A percentile compares a stretch with the other conserved stretches of the same genome.
Conservation (phyloP, 2,329 filamentous ascomycete genomes). For the Botrytis tulipae region DNA sequence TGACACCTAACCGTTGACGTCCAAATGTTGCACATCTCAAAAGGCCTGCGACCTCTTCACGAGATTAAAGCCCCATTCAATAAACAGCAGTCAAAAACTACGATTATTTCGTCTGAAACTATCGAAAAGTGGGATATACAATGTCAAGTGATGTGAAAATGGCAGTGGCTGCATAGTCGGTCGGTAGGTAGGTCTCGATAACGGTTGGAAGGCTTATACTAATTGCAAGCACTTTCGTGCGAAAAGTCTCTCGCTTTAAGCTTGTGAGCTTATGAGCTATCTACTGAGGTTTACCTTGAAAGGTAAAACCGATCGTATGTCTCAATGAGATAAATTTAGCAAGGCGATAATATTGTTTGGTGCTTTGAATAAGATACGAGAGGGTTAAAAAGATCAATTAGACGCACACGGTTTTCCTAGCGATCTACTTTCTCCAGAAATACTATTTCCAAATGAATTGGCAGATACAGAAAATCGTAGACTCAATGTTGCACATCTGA, state of each 20-base stretch:
- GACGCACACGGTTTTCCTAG: not conserved
- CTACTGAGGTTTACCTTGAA: rapidly evolving
- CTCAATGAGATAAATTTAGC: not conserved
- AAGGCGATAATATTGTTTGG: not conserved
- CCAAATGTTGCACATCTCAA: not conserved
- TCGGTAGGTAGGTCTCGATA: not conserved
- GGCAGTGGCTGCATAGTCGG: not conserved
- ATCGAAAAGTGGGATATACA: not conserved
- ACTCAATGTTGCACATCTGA: not conserved
- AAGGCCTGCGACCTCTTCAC: not conserved
- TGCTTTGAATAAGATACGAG: not conserved
- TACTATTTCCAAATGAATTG: too few relatives aligned
- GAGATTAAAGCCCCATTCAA: not conserved
- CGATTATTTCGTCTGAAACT: not conserved
- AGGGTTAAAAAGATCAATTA: not conserved
- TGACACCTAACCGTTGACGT: not conserved
- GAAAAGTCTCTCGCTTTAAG: not conserved
- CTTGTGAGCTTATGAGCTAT: not conserved
- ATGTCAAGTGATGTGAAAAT: not conserved
- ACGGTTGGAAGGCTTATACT: not conserved
- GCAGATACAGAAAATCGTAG: not conserved
- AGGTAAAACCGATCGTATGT: rapidly evolving
- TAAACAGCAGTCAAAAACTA: too few relatives aligned
- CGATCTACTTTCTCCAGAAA: not conserved
- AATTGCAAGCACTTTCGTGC: too few relatives aligned